Evolutionary conservation across 176 grass and related monocot species (phyloP).

Genomic region (Avena sativa): DNA sequence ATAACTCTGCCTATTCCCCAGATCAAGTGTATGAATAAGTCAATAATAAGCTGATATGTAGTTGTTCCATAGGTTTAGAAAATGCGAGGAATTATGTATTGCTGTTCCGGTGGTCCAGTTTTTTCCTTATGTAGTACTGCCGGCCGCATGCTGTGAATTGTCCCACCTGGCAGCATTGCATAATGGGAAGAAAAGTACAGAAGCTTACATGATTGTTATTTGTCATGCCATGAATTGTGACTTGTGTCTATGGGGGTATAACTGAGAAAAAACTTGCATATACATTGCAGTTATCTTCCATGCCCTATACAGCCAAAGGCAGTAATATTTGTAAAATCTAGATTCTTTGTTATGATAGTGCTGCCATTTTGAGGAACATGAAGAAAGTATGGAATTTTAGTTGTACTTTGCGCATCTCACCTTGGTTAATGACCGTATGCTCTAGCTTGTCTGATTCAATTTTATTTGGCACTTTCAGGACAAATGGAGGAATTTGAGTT

Average conservation of each 20-base stretch:
- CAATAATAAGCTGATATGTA: not conserved
- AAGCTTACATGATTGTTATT: constrained; percentile 38
- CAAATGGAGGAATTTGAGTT: constrained; percentile 99
- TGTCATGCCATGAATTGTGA: constrained; percentile 9
- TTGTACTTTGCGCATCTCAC: not conserved
- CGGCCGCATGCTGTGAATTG: constrained; percentile 13
- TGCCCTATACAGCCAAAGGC: constrained; percentile 10
- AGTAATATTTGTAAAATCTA: constrained; percentile 30
- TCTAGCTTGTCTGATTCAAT: constrained; percentile 25
- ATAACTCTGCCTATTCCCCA: not conserved
- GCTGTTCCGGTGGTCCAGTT: constrained; percentile 10
- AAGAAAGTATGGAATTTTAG: constrained; percentile 22
- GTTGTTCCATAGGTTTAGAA: not conserved
- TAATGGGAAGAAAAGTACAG: constrained; percentile 5
- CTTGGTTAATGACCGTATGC: constrained; percentile 2
- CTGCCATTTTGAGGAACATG: constrained; percentile 29
- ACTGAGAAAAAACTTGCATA: constrained; percentile 24
- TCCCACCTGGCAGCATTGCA: constrained; percentile 11
- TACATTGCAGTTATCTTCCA: constrained; percentile 28
- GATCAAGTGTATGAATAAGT: constrained; percentile 22
- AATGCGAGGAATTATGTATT: constrained; percentile 4
- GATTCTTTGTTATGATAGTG: constrained; percentile 7
- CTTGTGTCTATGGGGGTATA: constrained; percentile 1
- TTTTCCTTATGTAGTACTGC: not conserved
- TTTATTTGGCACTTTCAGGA: constrained; percentile 58